These are phyloP conservation scores for Canavalia ensiformis DNA, from an alignment of 306 rosid genomes.

Conservation along the genomic window DNA sequence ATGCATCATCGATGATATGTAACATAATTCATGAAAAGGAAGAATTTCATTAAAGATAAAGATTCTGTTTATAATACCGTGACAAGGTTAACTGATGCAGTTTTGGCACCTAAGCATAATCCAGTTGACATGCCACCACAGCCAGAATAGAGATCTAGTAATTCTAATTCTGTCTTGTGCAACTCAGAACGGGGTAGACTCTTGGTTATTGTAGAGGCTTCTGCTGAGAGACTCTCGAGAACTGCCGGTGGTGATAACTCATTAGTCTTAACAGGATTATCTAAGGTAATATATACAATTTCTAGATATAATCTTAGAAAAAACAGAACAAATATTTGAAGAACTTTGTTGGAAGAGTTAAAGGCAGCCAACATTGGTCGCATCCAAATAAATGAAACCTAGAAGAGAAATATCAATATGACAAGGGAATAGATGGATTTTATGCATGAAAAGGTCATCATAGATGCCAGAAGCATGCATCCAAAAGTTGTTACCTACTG, in stretches of 20 bases:
- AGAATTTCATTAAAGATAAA: conserved; percentile 37
- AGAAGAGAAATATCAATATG: conserved; percentile 20
- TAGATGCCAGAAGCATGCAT: conserved; percentile 30
- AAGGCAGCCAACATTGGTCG: conserved; percentile 19
- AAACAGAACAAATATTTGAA: conserved; percentile 28
- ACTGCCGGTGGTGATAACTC: conserved; percentile 46
- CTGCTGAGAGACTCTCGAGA: conserved; percentile 45
- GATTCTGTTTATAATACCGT: conserved; percentile 62
- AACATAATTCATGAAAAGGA: conserved; percentile 25
- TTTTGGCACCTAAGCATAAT: conserved; percentile 84
- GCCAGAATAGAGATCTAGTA: conserved; percentile 88
- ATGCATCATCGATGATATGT: conserved; percentile 25
- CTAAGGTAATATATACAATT: conserved; percentile 55
- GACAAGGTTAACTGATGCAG: conserved; percentile 74
- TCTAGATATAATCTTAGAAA: conserved; percentile 42
- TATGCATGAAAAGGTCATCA: conserved; percentile 27
- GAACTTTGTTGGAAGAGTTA: conserved; percentile 1
- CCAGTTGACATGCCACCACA: conserved; percentile 99
- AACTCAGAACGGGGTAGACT: conserved; percentile 46
- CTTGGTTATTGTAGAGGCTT: conserved; percentile 46
- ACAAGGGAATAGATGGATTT: conserved; percentile 18
- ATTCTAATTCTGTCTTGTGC: conserved; percentile 55
- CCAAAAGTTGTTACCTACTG: conserved; percentile 28
- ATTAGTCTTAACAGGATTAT: conserved; percentile 53
- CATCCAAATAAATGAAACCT: neutral